Percentiles rank a stretch among this genome's conserved stretches.
Conservation (phyloP, 345 rosid genomes). For the Salix dunnii region DNA sequence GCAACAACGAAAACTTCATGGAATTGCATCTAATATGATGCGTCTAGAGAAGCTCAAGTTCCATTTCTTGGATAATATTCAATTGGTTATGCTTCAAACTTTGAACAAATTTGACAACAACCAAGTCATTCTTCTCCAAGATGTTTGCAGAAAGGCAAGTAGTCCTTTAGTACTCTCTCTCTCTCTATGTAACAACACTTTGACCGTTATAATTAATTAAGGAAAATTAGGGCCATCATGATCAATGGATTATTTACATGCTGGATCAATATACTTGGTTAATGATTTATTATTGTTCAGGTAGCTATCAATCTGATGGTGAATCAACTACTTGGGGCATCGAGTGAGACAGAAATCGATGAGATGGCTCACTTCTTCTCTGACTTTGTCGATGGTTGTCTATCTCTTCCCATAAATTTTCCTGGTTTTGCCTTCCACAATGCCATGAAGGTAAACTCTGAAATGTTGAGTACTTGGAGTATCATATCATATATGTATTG, state of each 20-base stretch:
- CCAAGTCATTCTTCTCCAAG: conserved; percentile 62
- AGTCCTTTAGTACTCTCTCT: background rate
- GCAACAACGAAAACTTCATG: conserved; percentile 71
- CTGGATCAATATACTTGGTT: background rate
- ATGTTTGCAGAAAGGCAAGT: conserved; percentile 77
- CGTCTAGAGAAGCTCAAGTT: conserved; percentile 62
- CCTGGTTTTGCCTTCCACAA: conserved; percentile 73
- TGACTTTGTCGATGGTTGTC: conserved; percentile 82
- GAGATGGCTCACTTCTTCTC: conserved; percentile 77
- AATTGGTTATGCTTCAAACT: conserved; percentile 48
- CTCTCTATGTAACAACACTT: background rate
- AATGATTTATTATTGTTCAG: conserved; percentile 28
- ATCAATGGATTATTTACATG: too few relatives aligned
- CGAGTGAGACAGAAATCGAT: conserved; percentile 57
- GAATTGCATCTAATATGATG: conserved; percentile 76
- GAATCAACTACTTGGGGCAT: conserved; percentile 66
- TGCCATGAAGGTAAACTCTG: conserved; percentile 60
- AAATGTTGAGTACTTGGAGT: background rate
- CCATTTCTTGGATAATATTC: conserved; percentile 66
- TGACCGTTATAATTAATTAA: background rate
- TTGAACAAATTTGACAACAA: conserved; percentile 36
- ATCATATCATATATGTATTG: background rate
- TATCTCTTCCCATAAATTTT: conserved; percentile 70
- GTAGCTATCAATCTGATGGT: conserved; percentile 83
- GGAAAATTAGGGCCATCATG: background rate